Evolutionary conservation across 306 rosid genomes (phyloP).

Genomic region (Clitoria ternatea): DNA sequence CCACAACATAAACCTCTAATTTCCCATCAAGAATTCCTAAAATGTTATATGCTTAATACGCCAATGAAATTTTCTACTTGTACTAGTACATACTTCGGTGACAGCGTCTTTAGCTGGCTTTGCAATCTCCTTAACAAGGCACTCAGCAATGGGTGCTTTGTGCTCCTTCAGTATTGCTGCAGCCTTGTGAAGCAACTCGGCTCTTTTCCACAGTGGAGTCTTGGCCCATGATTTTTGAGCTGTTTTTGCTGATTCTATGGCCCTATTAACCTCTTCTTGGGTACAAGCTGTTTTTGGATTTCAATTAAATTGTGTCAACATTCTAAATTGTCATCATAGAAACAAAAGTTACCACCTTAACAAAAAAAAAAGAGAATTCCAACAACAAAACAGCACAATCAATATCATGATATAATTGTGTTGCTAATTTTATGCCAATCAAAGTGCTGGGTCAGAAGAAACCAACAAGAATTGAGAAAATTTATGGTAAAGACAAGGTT

Average conservation of each 20-base stretch:
- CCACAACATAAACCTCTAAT: neutral
- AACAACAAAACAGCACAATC: neutral
- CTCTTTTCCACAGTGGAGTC: slow-evolving; percentile 89
- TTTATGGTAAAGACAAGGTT: neutral
- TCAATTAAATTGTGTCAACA: neutral
- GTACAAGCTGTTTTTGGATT: slow-evolving; percentile 59
- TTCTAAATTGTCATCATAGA: neutral
- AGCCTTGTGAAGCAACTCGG: slow-evolving; percentile 86
- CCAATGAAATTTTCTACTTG: neutral
- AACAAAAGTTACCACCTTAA: neutral
- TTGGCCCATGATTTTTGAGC: slow-evolving; percentile 88
- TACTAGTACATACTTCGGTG: slow-evolving; percentile 50
- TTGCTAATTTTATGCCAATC: no score
- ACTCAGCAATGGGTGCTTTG: slow-evolving; percentile 74
- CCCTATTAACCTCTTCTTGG: slow-evolving; percentile 69
- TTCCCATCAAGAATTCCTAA: neutral
- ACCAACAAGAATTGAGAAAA: neutral
- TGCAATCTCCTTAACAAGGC: slow-evolving; percentile 87
- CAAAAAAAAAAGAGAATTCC: neutral
- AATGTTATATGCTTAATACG: neutral
- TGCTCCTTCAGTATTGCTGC: slow-evolving; percentile 82
- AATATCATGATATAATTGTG: neutral
- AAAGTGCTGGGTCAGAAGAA: neutral
- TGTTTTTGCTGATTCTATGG: slow-evolving; percentile 58
- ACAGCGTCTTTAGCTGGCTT: slow-evolving; percentile 85